A percentile compares a stretch with the other conserved stretches of the same genome.
Evolutionary conservation across 2,329 filamentous ascomycete genomes (phyloP).

Genomic region (Colletotrichum destructivum): DNA sequence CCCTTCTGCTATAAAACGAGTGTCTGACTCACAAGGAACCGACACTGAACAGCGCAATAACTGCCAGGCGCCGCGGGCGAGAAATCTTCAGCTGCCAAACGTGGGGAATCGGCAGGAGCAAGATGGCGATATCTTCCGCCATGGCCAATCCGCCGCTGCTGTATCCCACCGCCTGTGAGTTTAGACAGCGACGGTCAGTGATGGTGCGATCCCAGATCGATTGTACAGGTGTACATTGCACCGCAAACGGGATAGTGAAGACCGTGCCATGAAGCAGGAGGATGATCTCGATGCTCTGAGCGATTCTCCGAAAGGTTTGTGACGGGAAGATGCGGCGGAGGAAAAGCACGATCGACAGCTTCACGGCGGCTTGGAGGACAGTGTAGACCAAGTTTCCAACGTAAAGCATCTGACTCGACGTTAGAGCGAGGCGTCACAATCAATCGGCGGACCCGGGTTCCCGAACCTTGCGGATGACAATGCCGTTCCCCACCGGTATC

Average conservation of each 20-base stretch:
- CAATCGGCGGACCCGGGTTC: neutral
- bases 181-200: neutral
- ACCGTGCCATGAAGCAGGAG: slow-evolving; percentile 13
- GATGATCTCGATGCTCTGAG: neutral
- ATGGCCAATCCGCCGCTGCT: slow-evolving; percentile 4
- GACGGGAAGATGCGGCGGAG: slow-evolving; percentile 13
- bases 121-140: slow-evolving; percentile 10
- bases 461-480: slow-evolving; percentile 18
- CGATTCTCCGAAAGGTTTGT: slow-evolving; percentile 15
- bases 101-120: slow-evolving; percentile 10
- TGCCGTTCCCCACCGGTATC: slow-evolving; percentile 8
- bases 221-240: slow-evolving; percentile 3
- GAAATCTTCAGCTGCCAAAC: slow-evolving; percentile 43
- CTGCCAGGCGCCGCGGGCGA: slow-evolving; percentile 8
- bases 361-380: slow-evolving; percentile 11
- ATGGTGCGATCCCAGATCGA: slow-evolving; percentile 13
- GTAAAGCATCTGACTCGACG: slow-evolving; percentile 14
- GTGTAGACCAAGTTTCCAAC: slow-evolving; percentile 22
- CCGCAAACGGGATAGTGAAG: slow-evolving; percentile 9
- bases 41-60: slow-evolving; percentile 9
- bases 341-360: slow-evolving; percentile 21
- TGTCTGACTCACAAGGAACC: slow-evolving; percentile 8
- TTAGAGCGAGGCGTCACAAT: neutral
- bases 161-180: slow-evolving; percentile 1
- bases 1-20: neutral